Conservation (phyloP, 1,284 basidiomycete species). For the Hymenochaete sp. region DNA sequence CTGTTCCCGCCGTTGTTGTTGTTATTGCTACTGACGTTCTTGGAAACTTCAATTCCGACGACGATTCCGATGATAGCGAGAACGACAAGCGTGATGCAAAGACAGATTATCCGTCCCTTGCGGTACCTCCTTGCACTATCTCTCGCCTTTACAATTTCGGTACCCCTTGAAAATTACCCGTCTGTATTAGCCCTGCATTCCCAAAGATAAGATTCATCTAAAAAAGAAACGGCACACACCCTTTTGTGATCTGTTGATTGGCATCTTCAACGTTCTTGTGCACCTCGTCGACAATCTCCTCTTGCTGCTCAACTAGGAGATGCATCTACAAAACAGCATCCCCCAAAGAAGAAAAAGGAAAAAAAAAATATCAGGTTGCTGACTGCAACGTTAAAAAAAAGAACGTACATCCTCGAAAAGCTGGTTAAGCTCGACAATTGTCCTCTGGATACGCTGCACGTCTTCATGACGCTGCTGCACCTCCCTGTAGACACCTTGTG, state of each 20-base stretch:
- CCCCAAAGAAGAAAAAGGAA: constrained; percentile 3
- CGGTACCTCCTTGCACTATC: constrained; percentile 81
- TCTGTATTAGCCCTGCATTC: not conserved
- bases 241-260: constrained; percentile 74
- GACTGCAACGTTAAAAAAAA: not conserved
- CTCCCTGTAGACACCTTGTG: constrained; percentile 86
- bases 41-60: constrained; percentile 45
- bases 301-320: constrained; percentile 88
- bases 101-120: constrained; percentile 92
- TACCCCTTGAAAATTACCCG: constrained; percentile 39
- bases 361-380: not conserved
- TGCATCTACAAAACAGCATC: constrained; percentile 49
- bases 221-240: too few relatives aligned
- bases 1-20: constrained; percentile 13
- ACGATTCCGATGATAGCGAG: constrained; percentile 57
- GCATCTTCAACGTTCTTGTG: constrained; percentile 66
- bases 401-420: constrained; percentile 82
- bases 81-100: constrained; percentile 59
- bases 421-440: constrained; percentile 87
- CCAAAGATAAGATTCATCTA: constrained; percentile 21
- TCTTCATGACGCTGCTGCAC: constrained; percentile 96
- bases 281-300: constrained; percentile 76
- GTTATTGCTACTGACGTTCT: constrained; percentile 24
- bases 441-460: constrained; percentile 90
- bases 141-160: constrained; percentile 82